These are phyloP conservation scores for Diaporthe sp. DNA, from an alignment of 2,329 filamentous ascomycete genomes.

Conservation along the genomic window DNA sequence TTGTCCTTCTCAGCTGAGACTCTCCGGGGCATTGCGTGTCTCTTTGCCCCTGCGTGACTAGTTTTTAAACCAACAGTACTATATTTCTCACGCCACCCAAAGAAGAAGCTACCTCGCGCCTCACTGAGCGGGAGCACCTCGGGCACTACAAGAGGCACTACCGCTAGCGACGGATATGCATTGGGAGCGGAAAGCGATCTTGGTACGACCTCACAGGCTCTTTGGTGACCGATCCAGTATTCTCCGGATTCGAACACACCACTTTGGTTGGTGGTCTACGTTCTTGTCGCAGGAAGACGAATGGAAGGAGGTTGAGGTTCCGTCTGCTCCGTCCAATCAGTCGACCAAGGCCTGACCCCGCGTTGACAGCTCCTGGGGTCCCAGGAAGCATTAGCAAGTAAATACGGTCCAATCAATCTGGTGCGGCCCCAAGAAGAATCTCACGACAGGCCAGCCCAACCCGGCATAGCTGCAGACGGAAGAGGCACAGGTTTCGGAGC, in stretches of 20 bases:
- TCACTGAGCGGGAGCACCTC: constrained; percentile 30
- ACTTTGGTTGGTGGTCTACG: constrained; percentile 14
- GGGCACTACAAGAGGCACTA: constrained; percentile 19
- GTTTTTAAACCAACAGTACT: background rate
- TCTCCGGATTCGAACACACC: background rate
- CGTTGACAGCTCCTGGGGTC: constrained; percentile 19
- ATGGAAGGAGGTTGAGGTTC: constrained; percentile 1
- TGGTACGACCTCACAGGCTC: background rate
- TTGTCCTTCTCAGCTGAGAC: constrained; percentile 23
- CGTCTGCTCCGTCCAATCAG: constrained; percentile 18
- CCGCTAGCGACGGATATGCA: constrained; percentile 23
- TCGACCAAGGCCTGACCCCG: constrained; percentile 15
- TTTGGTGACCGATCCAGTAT: background rate
- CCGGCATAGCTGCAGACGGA: background rate
- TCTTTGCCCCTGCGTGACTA: constrained; percentile 14
- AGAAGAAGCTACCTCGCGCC: background rate
- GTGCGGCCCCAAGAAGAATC: background rate
- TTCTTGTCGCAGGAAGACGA: background rate
- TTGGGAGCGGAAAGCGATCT: constrained; percentile 9
- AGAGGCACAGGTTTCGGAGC: constrained; percentile 7
- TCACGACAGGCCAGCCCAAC: constrained; percentile 10
- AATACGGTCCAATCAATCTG: constrained; percentile 28
- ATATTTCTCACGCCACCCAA: constrained; percentile 1
- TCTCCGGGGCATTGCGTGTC: constrained; percentile 19
- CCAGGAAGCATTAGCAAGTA: constrained; percentile 13